Conservation (phyloP, 2,329 filamentous ascomycete species). For the Penicillium paneum region DNA sequence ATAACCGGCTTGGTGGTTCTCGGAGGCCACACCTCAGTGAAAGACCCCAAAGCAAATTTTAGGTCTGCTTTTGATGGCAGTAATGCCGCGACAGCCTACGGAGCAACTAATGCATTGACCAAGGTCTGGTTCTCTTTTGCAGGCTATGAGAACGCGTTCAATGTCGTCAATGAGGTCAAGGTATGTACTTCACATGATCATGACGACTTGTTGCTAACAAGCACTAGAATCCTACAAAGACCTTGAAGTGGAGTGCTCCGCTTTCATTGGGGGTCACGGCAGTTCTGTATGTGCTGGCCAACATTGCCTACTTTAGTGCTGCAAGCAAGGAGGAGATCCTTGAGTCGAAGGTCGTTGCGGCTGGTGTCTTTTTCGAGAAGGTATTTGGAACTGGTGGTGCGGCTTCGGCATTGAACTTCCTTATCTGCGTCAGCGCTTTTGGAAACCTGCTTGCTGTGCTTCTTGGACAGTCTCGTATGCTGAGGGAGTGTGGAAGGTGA, state of each 20-base stretch:
- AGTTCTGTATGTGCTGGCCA: constrained; percentile 57
- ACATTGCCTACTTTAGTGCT: constrained; percentile 60
- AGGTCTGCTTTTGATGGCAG: constrained; percentile 53
- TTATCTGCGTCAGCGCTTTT: constrained; percentile 57
- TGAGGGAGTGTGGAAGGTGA: constrained; percentile 58
- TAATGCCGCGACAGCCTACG: constrained; percentile 43
- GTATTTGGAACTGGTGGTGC: constrained; percentile 54
- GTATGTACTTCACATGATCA: constrained; percentile 19
- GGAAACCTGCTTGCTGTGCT: constrained; percentile 58
- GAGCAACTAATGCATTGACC: constrained; percentile 55
- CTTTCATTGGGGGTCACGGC: constrained; percentile 53
- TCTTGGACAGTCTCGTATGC: constrained; percentile 54
- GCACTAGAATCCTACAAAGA: constrained; percentile 54
- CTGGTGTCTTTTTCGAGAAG: constrained; percentile 57
- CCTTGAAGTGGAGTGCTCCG: constrained; percentile 51
- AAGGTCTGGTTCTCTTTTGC: constrained; percentile 59
- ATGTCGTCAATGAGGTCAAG: constrained; percentile 60
- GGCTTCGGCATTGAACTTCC: constrained; percentile 55
- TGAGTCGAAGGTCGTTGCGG: constrained; percentile 53
- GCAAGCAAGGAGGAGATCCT: constrained; percentile 55
- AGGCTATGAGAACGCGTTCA: constrained; percentile 60
- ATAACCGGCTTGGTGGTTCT: constrained; percentile 63
- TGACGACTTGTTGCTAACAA: accelerated
- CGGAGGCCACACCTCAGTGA: constrained; percentile 52
- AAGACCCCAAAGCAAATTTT: constrained; percentile 55